Evolutionary conservation across 2,329 filamentous ascomycete species (phyloP).

Genomic region (Ophiostoma sp.): DNA sequence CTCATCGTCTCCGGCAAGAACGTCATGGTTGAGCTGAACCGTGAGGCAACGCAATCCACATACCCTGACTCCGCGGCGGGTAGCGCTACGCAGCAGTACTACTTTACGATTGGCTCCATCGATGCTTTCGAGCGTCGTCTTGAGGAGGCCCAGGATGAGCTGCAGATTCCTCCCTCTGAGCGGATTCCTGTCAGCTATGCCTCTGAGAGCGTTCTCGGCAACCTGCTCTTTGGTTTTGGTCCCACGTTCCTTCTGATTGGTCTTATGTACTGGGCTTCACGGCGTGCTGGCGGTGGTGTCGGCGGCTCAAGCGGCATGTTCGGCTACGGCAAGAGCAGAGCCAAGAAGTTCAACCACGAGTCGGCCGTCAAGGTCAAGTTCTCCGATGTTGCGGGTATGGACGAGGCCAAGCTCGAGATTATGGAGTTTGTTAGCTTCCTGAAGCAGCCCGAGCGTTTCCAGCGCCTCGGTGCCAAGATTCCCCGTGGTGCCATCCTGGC

Average conservation of each 20-base stretch:
- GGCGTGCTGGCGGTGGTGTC: constrained; percentile 59
- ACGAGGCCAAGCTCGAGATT: constrained; percentile 96
- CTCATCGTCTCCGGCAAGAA: constrained; percentile 72
- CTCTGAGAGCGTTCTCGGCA: constrained; percentile 67
- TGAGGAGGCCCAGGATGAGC: constrained; percentile 79
- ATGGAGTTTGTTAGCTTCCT: constrained; percentile 99
- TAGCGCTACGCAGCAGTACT: constrained; percentile 71
- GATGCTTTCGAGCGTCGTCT: constrained; percentile 87
- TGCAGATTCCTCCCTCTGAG: constrained; percentile 79
- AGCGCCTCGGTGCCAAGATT: constrained; percentile 94
- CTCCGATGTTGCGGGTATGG: constrained; percentile 91
- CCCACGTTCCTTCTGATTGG: constrained; percentile 84
- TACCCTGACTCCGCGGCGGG: constrained; percentile 70
- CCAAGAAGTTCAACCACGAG: constrained; percentile 97
- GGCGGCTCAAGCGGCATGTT: constrained; percentile 74
- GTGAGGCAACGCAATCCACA: constrained; percentile 63
- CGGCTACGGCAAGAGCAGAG: constrained; percentile 90
- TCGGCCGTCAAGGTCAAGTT: constrained; percentile 96
- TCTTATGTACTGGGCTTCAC: constrained; percentile 71
- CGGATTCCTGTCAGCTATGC: constrained; percentile 89
- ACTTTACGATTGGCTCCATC: constrained; percentile 91
- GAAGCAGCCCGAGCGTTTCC: constrained; percentile 86
- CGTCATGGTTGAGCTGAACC: constrained; percentile 71
- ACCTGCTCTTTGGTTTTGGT: constrained; percentile 69
- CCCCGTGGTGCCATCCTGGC: constrained; percentile 93